Evolutionary conservation across 805 yeast species (phyloP), one percentile per base, ranked within the genome.

Genomic region (Ogataea polymorpha): DNA sequence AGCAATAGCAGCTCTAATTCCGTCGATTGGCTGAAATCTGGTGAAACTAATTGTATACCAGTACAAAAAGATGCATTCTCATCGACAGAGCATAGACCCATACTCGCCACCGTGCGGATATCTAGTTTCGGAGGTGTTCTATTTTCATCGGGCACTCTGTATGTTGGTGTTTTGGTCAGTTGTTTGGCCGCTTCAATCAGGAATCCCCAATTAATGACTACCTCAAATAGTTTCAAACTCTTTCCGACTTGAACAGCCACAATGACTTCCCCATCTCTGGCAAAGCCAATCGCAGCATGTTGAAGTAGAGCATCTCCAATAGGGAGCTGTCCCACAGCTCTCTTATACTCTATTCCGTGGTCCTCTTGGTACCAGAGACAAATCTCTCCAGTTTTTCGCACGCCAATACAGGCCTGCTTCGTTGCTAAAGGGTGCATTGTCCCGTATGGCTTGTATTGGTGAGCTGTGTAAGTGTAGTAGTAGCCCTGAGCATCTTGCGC

Each of bases 361-460:
- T 75, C 80, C 14, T 80, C 78, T 56, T 82, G 91, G 54, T 75
- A 82, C 67, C 80, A 79, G 21, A 82, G 59, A 17, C 72, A 65
- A 29, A 81, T 61, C 41, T 70, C 67, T 1, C 93, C 95, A 49
- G 79, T 76, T 41, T 72, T 68, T 32, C 91, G 69, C 28, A 86
- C 65, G 1, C 79, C 79, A 17, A 86, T 62, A 51, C 88, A 79
- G 2, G 90, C 93, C 43, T 83, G 83, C 48, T 82, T 82, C 3
- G 82, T 70, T 12, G 73, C 59, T 17, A 79, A 62, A 3, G 95
- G 93, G 59, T 86, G 93, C 50, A 77, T 64, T 1, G 80, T 74
- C 5, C 87, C 86, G 41, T 67, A 65, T 0, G 86, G 70, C 51
- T 72, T 75, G 45, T 73, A 74, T 54, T 79, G 87, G 35, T 69